Conservation (phyloP, 208 protist species). For the Tritrichomonas musculus region DNA sequence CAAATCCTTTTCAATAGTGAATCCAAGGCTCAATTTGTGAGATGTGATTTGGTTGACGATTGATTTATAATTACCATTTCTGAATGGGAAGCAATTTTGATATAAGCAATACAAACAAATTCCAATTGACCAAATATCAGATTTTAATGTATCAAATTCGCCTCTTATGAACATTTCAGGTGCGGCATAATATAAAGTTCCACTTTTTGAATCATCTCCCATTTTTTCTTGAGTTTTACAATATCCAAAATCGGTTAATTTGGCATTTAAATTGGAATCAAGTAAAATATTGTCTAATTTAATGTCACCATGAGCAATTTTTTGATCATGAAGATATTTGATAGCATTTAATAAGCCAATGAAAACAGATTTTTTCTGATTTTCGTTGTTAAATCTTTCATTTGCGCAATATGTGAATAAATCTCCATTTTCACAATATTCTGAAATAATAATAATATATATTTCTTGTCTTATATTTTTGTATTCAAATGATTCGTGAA, state of each 20-base stretch:
- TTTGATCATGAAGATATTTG: not conserved
- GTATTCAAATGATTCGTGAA: not conserved
- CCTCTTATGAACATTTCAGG: not conserved
- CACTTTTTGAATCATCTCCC: not conserved
- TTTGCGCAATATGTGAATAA: not conserved
- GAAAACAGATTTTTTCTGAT: too few relatives aligned
- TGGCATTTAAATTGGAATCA: not conserved
- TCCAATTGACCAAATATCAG: not conserved
- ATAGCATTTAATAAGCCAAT: not conserved
- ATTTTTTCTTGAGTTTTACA: not conserved
- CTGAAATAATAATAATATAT: not conserved
- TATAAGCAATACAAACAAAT: not conserved
- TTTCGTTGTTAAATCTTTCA: too few relatives aligned
- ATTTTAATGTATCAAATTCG: not conserved
- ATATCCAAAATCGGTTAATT: constrained; percentile 13
- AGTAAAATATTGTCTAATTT: not conserved
- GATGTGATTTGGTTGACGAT: not conserved
- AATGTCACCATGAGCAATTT: not conserved
- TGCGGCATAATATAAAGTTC: not conserved
- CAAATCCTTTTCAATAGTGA: not conserved
- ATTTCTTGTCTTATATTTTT: too few relatives aligned
- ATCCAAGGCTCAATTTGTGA: not conserved
- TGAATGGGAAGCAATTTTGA: not conserved
- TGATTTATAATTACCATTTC: not conserved
- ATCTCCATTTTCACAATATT: not conserved